phyloP scores from a whole-genome alignment of 192 early-diverging fungal species.

The Mortierella claussenii region DNA sequence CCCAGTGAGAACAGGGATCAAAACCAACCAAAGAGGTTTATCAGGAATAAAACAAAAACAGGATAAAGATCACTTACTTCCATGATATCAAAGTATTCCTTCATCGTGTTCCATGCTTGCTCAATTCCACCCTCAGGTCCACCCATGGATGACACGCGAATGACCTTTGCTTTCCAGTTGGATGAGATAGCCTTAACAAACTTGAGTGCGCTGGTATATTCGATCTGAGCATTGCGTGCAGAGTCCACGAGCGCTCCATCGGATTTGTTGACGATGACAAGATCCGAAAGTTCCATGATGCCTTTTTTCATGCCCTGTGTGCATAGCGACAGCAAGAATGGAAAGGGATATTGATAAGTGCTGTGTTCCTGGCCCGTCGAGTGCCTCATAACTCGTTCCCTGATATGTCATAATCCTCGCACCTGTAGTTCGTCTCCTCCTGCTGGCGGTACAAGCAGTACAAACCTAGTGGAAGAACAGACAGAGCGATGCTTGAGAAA shows the following conservation, averaged over 20 bases:
- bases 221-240: constrained; percentile 71
- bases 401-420: no score
- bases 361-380: not conserved
- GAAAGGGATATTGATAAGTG: not conserved
- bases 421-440: constrained; percentile 89
- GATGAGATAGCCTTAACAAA: constrained; percentile 60
- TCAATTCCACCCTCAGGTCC: constrained; percentile 62
- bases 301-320: constrained; percentile 85
- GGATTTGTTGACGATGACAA: constrained; percentile 85
- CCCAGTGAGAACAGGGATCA: no score
- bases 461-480: constrained; percentile 58
- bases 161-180: constrained; percentile 64
- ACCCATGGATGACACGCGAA: constrained; percentile 66
- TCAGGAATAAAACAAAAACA: no score
- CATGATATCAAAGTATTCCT: constrained; percentile 63
- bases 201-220: constrained; percentile 78
- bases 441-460: constrained; percentile 80
- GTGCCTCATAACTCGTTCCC: no score
- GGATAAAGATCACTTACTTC: no score
- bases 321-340: not conserved
- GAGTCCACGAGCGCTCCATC: constrained; percentile 75
- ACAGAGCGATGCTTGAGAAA: not conserved
- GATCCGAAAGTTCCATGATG: constrained; percentile 86
- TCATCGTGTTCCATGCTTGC: constrained; percentile 70
- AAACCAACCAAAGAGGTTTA: no score